Base-by-base conservation (phyloP, 805 yeast species). In the Brettanomyces naardenensis region DNA sequence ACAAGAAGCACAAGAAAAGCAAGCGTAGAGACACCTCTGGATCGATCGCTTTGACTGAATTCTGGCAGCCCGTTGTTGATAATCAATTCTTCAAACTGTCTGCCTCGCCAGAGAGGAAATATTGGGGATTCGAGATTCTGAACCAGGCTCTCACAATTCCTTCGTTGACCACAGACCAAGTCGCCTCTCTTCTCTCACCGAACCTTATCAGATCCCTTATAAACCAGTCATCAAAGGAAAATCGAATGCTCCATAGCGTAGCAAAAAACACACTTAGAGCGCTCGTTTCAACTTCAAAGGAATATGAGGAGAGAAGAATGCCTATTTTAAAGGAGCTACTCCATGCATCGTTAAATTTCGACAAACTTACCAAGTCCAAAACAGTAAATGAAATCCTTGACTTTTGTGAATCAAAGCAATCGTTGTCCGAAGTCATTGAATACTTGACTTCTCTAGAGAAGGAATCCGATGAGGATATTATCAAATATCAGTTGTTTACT, bases 41-140 rank as follows among this genome's bases (percentile, higher is more conserved):
- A 18, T 25, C 25, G 14, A 56, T 75, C 20, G 56, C 65, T 3
- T 52, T 75, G 29, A 56, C 64, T 6, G 92, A 84, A 38, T 88
- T 90, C 56, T 88, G 95, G 95, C 73, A 76, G 47, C 64, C 69
- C 3, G 78, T 77, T 5, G 73, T 90, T 13, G 97, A 90, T 53
- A 92, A 87, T 49, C 71, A 82, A 4, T 74, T 84, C 42, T 89
- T 90, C 48, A 66, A 84, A 4, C 76, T 75, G 27, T 75, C 79
- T 45, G 69, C 95, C 0, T 87, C 96, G 1, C 74, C 80, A 23
- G 97, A 89, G 56, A 68, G 95, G 40, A 90, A 89, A 56, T 84
- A 71, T 57, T 74, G 86, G 73, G 97, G 96, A 0, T 76, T 89
- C 49, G 83, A 83, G 47, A 71, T 88, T 9, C 76, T 89, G 43